Evolutionary conservation across 306 rosid genomes (phyloP).

Genomic region (Astragalus membranaceus): DNA sequence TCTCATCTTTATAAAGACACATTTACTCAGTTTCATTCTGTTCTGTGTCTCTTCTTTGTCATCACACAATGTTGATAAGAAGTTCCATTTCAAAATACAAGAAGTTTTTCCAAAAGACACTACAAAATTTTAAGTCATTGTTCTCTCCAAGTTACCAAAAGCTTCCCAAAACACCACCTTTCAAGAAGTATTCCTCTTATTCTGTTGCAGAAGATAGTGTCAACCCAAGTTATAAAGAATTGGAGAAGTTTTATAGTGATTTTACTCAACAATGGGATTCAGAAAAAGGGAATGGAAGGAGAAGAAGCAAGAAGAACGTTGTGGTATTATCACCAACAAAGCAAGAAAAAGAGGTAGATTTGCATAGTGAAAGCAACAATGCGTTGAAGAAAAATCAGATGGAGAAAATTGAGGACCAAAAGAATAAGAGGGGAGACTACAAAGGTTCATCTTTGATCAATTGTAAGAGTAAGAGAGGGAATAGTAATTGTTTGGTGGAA

Average conservation of each 20-base stretch:
- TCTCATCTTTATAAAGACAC: slow-evolving; percentile 34
- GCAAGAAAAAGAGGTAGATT: slow-evolving; percentile 11
- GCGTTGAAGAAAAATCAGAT: background rate
- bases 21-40: background rate
- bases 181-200: too few relatives aligned
- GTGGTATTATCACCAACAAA: background rate
- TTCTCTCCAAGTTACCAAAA: slow-evolving; percentile 53
- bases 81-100: slow-evolving; percentile 62
- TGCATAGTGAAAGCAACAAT: background rate
- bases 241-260: slow-evolving; percentile 48
- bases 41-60: background rate
- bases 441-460: slow-evolving; percentile 14
- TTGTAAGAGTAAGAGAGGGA: background rate
- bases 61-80: slow-evolving; percentile 47
- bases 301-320: slow-evolving; percentile 21
- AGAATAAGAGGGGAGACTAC: background rate
- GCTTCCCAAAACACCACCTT: slow-evolving; percentile 65
- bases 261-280: slow-evolving; percentile 40
- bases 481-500: slow-evolving; percentile 31
- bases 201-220: background rate
- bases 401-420: slow-evolving; percentile 12
- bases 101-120: slow-evolving; percentile 55
- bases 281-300: slow-evolving; percentile 16
- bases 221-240: slow-evolving; percentile 24
- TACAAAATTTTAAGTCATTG: slow-evolving; percentile 50